phyloP scores from a whole-genome alignment of 441 rosid species.

The Bocquillonia castaneifolia region DNA sequence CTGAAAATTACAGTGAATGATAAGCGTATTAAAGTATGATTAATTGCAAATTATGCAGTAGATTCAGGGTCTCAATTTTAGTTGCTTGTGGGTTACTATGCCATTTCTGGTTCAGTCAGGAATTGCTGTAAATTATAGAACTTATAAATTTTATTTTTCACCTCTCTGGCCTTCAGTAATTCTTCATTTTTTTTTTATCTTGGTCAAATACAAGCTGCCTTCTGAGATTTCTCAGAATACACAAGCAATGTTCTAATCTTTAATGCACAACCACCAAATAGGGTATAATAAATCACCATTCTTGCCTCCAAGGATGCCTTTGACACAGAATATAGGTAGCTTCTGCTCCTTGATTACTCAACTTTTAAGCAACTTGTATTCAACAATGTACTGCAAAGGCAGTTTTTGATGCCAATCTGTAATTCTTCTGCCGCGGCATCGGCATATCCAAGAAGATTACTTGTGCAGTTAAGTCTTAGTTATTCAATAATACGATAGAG shows the following conservation, averaged over 20 bases:
- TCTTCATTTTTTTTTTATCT: not conserved
- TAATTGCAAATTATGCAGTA: not conserved
- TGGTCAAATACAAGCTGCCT: not conserved
- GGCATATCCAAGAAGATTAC: not conserved
- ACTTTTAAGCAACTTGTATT: not conserved
- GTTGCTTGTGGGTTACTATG: not conserved
- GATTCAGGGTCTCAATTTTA: not conserved
- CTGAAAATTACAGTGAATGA: not conserved
- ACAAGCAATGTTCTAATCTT: not conserved
- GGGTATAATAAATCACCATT: not conserved
- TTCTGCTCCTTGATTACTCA: not conserved
- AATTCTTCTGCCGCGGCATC: not conserved
- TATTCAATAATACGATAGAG: too few species aligned
- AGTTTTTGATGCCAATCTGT: not conserved
- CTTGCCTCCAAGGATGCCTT: not conserved
- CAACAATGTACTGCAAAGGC: not conserved
- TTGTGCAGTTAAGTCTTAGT: too few species aligned
- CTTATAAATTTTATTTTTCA: not conserved
- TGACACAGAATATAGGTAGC: not conserved
- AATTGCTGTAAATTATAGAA: too few species aligned
- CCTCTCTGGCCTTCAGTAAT: not conserved
- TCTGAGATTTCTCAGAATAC: not conserved
- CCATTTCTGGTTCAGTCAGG: too few species aligned
- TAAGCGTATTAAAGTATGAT: not conserved
- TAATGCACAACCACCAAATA: too few species aligned